Base-by-base conservation (phyloP, 352 stramenopile species). In the Globisporangium carolinianum region DNA sequence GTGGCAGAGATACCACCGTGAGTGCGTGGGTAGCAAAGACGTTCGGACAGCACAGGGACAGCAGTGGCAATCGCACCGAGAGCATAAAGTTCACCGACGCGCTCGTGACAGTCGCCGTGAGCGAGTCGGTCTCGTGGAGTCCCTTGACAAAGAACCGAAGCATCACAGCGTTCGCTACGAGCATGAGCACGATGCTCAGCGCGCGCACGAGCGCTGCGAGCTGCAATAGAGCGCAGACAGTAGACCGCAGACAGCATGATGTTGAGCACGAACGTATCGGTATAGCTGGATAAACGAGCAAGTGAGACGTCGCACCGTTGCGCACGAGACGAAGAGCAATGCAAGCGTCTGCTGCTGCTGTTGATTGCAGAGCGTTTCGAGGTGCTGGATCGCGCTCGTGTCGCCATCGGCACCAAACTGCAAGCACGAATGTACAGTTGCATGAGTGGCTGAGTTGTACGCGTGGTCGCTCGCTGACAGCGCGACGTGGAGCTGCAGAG, bases 41-140 rank as follows among this genome's bases (percentile, higher is more conserved):
- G 8, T 36, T 18, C 7, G 6, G 17, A 42, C 0, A 43, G 36
- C 32, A 14, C 39, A n/a, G 7, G 10, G n/a, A 47, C 39, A 43
- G 7, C 39, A 43, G 7, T 12, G 11, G 6, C 10, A 6, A 5
- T 57, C 69, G 15, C 45, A 85, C 76, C 18, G 84, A 89, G 38
- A 91, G 60, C 67, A 92, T 79, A 52, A 94, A 94, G 69, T 94
- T 94, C 46, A 83, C 71, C 3, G 82, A 72, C 5, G 83, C 75
- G 51, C 82, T 92, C 5, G 84, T 92, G 67, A 94, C 79, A 1
- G 84, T 94, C 8, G 84, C 82, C 1, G 84, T 94, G 18, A 94
- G 75, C 17, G 84, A 94, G 67, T 94, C 84, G 12, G 84, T 92
- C 66, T 92, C 82, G 45, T 94, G 84, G 1, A 94, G 62, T 0